These are phyloP conservation scores for Microbotryum violaceum DNA, from an alignment of 1,284 basidiomycete genomes.

Conservation along the genomic window DNA sequence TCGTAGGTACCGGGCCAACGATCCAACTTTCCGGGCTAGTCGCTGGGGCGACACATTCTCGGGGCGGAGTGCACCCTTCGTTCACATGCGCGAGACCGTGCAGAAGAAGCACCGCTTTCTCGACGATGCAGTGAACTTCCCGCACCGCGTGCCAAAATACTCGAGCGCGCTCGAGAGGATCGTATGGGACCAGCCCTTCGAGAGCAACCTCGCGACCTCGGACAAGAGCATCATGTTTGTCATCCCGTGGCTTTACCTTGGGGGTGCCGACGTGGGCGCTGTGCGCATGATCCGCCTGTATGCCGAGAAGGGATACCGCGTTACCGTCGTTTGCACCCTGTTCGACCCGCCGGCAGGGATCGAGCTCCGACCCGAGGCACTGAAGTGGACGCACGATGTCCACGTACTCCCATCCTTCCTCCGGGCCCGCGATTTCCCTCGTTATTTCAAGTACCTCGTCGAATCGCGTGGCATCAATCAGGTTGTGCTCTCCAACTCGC, in stretches of 20 bases:
- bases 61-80: conserved; percentile 8
- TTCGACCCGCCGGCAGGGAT: conserved; percentile 24
- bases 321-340: conserved; percentile 30
- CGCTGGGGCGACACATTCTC: conserved; percentile 32
- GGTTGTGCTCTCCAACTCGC: conserved; percentile 27
- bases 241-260: conserved; percentile 28
- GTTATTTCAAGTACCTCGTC: conserved; percentile 29
- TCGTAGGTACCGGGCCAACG: conserved; percentile 31
- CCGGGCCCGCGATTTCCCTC: conserved; percentile 23
- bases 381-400: conserved; percentile 32
- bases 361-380: conserved; percentile 24
- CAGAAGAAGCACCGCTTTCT: conserved; percentile 19
- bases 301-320: conserved; percentile 27
- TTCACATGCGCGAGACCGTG: conserved; percentile 16
- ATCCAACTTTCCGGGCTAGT: conserved; percentile 14
- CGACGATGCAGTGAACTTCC: conserved; percentile 6
- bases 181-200: conserved; percentile 22
- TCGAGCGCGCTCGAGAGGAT: conserved; percentile 23
- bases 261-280: conserved; percentile 28
- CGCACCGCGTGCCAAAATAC: conserved; percentile 8
- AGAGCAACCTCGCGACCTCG: conserved; percentile 12
- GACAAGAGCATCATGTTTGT: conserved; percentile 27
- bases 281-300: conserved; percentile 29
- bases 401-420: conserved; percentile 29
- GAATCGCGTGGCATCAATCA: conserved; percentile 13